phyloP scores from a whole-genome alignment of 352 stramenopile species.

The Pythium myriotylum region DNA sequence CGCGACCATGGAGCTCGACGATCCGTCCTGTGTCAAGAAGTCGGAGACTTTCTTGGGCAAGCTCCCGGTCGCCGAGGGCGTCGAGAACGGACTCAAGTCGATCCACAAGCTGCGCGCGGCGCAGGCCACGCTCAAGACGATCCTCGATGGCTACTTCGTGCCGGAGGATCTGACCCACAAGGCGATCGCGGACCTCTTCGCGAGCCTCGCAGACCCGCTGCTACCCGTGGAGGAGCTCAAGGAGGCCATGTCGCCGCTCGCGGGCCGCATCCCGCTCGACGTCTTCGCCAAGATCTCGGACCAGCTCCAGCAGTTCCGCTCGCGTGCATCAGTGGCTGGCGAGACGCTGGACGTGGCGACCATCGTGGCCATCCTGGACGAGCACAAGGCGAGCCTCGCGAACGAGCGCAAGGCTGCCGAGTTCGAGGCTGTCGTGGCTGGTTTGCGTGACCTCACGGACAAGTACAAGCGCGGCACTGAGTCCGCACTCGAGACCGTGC shows the following conservation, averaged over 20 bases:
- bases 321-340: slow-evolving; percentile 13
- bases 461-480: slow-evolving; percentile 84
- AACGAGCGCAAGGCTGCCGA: slow-evolving; percentile 61
- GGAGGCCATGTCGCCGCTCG: slow-evolving; percentile 96
- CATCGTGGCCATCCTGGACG: slow-evolving; percentile 63
- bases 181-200: slow-evolving; percentile 89
- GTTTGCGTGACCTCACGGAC: slow-evolving; percentile 67
- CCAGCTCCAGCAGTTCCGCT: slow-evolving; percentile 77
- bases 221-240: slow-evolving; percentile 95
- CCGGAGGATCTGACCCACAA: slow-evolving; percentile 80
- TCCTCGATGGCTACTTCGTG: slow-evolving; percentile 94
- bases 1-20: slow-evolving; percentile 97
- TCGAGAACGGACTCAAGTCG: slow-evolving; percentile 44
- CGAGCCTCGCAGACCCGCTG: slow-evolving; percentile 64
- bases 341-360: slow-evolving; percentile 54
- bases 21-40: slow-evolving; percentile 96
- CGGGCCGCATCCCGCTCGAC: slow-evolving; percentile 93
- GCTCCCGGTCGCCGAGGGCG: slow-evolving; percentile 47
- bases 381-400: slow-evolving; percentile 56
- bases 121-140: slow-evolving; percentile 86
- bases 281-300: slow-evolving; percentile 92
- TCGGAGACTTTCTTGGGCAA: slow-evolving; percentile 92
- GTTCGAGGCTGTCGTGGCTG: slow-evolving; percentile 70
- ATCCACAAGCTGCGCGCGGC: slow-evolving; percentile 77
- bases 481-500: slow-evolving; percentile 59